These are phyloP conservation scores for Epichloe gansuensis DNA, from an alignment of 2,329 filamentous ascomycete genomes.

Conservation along the genomic window DNA sequence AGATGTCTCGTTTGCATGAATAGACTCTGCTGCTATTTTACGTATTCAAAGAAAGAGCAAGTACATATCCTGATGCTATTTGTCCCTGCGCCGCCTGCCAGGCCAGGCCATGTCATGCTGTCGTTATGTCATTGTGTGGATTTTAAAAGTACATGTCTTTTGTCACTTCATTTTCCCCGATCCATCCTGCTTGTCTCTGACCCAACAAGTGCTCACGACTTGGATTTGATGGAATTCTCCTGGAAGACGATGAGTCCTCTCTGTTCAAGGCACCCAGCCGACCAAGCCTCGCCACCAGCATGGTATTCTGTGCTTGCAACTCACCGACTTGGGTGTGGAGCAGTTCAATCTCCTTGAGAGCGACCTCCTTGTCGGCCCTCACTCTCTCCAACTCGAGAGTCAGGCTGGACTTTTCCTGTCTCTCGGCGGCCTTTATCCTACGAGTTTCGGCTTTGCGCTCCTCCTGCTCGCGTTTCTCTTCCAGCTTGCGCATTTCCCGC, in stretches of 20 bases:
- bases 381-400: conserved; percentile 40
- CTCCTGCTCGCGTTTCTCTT: conserved; percentile 52
- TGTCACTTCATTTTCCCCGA: too few species aligned
- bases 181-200: too few species aligned
- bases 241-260: conserved; percentile 4
- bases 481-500: conserved; percentile 50
- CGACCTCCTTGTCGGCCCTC: conserved; percentile 39
- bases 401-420: conserved; percentile 38
- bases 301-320: conserved; percentile 48
- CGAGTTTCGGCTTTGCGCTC: conserved; percentile 44
- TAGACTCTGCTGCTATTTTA: too few species aligned
- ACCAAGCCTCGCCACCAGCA: conserved; percentile 43
- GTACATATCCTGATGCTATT: too few species aligned
- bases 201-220: not conserved
- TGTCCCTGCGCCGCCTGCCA: too few species aligned
- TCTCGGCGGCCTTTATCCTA: conserved; percentile 37
- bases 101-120: not conserved
- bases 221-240: conserved; percentile 3
- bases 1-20: too few species aligned
- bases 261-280: conserved; percentile 26
- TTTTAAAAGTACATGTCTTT: not conserved
- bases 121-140: not conserved
- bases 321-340: conserved; percentile 43
- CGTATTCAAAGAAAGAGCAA: too few species aligned
- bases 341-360: conserved; percentile 39